Conservation (phyloP, 345 rosid species). For the Eutrema yunnanense region DNA sequence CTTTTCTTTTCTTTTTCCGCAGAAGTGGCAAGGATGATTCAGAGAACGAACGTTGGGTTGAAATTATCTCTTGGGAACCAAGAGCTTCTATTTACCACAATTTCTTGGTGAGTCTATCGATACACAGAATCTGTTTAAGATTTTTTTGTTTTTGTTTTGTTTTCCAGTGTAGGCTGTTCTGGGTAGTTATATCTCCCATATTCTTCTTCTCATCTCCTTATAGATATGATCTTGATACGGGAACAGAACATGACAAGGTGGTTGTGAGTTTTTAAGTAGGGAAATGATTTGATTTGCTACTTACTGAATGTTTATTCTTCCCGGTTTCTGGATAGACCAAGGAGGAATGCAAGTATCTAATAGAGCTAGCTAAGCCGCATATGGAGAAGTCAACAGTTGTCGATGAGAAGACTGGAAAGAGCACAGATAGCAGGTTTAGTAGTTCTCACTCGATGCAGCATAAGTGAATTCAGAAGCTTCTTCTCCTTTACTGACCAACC, state of each 20-base stretch:
- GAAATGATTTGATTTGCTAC: background rate
- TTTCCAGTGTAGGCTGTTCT: background rate
- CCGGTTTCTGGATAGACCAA: conserved; percentile 43
- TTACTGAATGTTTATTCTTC: background rate
- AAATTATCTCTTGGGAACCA: conserved; percentile 94
- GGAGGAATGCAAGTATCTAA: conserved; percentile 76
- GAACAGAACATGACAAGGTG: background rate
- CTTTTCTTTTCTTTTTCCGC: background rate
- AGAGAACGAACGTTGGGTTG: conserved; percentile 66
- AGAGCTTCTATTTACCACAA: conserved; percentile 80
- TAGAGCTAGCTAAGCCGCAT: conserved; percentile 68
- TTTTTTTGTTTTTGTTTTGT: no score
- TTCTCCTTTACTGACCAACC: background rate
- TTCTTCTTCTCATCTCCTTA: background rate
- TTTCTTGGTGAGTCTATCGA: conserved; percentile 58
- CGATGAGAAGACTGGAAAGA: conserved; percentile 78
- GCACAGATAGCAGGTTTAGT: conserved; percentile 77
- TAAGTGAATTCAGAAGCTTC: background rate
- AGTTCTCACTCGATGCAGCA: background rate
- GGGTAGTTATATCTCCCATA: background rate
- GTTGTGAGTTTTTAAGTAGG: background rate
- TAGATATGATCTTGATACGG: background rate
- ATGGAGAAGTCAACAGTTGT: conserved; percentile 87
- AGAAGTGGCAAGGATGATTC: conserved; percentile 45
- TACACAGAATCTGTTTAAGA: background rate